Evolutionary conservation across 2,329 filamentous ascomycete genomes (phyloP), one percentile per base, ranked within the genome.

Genomic region (Trichoderma afroharzianum): DNA sequence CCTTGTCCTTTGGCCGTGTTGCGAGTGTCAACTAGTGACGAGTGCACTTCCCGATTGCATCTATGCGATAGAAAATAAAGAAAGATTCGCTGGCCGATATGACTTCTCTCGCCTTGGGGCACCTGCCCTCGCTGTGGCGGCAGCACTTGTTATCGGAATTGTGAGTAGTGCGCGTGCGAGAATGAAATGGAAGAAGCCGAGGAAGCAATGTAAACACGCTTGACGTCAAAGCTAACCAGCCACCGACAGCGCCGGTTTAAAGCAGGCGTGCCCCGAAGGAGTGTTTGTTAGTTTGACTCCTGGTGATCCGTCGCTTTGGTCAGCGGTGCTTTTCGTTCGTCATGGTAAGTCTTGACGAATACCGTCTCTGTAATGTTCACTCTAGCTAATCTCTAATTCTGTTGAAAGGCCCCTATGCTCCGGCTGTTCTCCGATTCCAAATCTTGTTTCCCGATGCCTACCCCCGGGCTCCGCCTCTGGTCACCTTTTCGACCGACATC

Each of bases 401-500:
- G n/a, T 4, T 30, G 21, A 59, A 47, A 97, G 95, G 95, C 58
- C 95, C 96, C 21, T 99, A 98, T 82, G 88, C 93, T 24, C 91
- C 93, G 72, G 93, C 94, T 61, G 88, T 98, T 76, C 88, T 98
- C 74, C 92, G 95, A 77, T 97, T 98, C 82, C 91, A 96, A 76
- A 92, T 98, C 74, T 91, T 91, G 28, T 98, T 98, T 77, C 93
- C 95, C 43, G 86, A 92, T 73, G 87, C 88, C 50, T 98, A 97
- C 79, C 95, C 95, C 14, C 83, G 86, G 66, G 83, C 93, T 24
- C 93, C 95, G 64, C 96, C 96, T 11, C 85, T 95, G 21, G 89
- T 99, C 75, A 95, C 92, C 69, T 97, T 99, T 81, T 88, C 90
- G 59, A 97, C 93, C 76, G 95, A 98, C 79, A 92, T 98, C 75